A percentile compares a stretch with the other conserved stretches of the same genome.
phyloP scores from a whole-genome alignment of 805 yeast genomes.

The Grigorovia yakushimaensis region DNA sequence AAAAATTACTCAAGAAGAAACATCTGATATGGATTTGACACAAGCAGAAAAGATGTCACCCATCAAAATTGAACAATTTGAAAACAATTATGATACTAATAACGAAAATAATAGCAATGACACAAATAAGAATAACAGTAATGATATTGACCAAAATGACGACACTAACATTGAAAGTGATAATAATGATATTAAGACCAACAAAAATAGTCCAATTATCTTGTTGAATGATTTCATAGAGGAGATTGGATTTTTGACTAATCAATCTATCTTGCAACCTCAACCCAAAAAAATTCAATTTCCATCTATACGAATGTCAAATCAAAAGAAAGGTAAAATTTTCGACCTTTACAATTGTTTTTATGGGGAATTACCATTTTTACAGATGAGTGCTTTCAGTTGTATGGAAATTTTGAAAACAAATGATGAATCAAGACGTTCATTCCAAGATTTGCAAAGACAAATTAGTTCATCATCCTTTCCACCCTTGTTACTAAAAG shows the following conservation, averaged over 20 bases:
- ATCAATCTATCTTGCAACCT: slow-evolving; percentile 8
- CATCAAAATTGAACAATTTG: slow-evolving; percentile 8
- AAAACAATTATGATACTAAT: neutral
- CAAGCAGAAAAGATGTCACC: slow-evolving; percentile 25
- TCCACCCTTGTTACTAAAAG: slow-evolving; percentile 42
- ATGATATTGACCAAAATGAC: neutral
- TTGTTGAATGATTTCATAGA: slow-evolving; percentile 13
- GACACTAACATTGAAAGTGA: too few species aligned
- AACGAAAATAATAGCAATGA: neutral
- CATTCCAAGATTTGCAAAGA: slow-evolving; percentile 39
- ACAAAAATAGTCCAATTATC: too few species aligned
- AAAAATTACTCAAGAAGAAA: neutral
- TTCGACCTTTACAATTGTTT: slow-evolving; percentile 12
- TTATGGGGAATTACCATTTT: slow-evolving; percentile 22
- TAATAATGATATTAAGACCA: too few species aligned
- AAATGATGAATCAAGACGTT: slow-evolving; percentile 38
- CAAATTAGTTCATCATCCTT: slow-evolving; percentile 44
- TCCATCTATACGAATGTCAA: slow-evolving; percentile 1
- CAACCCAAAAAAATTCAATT: slow-evolving; percentile 6
- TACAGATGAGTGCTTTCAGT: slow-evolving; percentile 43
- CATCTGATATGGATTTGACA: slow-evolving; percentile 5
- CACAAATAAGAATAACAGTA: neutral
- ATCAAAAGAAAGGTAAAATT: slow-evolving; percentile 5
- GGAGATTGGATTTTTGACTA: slow-evolving; percentile 13
- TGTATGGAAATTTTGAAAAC: slow-evolving; percentile 44